A percentile compares a stretch with the other conserved stretches of the same genome.
Evolutionary conservation across 2,329 filamentous ascomycete species (phyloP).

Genomic region (Plenodomus lindquistii): DNA sequence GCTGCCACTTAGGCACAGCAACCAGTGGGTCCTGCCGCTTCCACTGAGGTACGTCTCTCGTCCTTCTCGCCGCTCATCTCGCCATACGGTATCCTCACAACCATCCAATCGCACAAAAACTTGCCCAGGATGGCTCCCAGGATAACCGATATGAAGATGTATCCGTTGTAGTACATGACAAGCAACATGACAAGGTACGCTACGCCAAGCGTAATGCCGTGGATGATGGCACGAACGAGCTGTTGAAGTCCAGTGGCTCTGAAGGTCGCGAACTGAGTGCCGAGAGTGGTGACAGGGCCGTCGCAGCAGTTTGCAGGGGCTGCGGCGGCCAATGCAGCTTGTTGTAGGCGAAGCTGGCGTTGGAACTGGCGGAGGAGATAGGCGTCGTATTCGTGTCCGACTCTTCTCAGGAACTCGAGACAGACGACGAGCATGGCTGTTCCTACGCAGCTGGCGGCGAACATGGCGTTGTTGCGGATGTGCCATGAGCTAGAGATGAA

Average conservation of each 20-base stretch:
- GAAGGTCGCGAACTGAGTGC: conserved; percentile 38
- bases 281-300: conserved; percentile 22
- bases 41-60: conserved; percentile 20
- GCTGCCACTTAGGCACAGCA: conserved; percentile 28
- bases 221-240: conserved; percentile 65
- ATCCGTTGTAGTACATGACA: conserved; percentile 69
- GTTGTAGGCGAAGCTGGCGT: conserved; percentile 33
- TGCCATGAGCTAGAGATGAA: conserved; percentile 74
- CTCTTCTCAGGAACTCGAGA: conserved; percentile 73
- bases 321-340: conserved; percentile 22
- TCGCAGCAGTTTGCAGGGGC: conserved; percentile 29
- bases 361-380: conserved; percentile 62
- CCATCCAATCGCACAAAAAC: conserved; percentile 72
- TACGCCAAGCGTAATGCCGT: conserved; percentile 72
- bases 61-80: conserved; percentile 29
- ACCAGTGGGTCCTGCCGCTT: conserved; percentile 32
- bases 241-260: conserved; percentile 68
- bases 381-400: conserved; percentile 72
- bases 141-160: conserved; percentile 80
- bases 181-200: conserved; percentile 80
- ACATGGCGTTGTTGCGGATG: conserved; percentile 69
- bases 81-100: conserved; percentile 32
- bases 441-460: conserved; percentile 79
- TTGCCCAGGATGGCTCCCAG: conserved; percentile 74
- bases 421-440: conserved; percentile 72